Base-by-base conservation (phyloP, 441 rosid genomes). In the Croton laevigatus region DNA sequence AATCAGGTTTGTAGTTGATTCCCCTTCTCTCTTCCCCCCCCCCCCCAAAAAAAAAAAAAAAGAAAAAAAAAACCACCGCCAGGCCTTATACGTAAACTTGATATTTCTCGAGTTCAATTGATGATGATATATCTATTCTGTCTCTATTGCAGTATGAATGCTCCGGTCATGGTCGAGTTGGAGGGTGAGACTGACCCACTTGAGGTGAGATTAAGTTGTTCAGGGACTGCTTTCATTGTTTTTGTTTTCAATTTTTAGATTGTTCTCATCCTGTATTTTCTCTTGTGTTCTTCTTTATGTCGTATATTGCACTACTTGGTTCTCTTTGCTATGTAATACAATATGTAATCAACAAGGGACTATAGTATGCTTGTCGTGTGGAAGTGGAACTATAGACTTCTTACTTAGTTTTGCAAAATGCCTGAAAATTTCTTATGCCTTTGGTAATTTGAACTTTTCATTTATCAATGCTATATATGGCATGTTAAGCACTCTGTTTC, bases 101-200 rank as follows among this genome's bases (percentile, higher is more conserved):
- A 3, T 55, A 10, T 57, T 63, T 22, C 34, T 75, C 55, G 8
- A 5, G 46, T 19, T 59, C 22, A 45, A 17, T 74, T 67, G 59
- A 49, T 59, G 14, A 3, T 3, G 23, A 49, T 58, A 45, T 8
- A 45, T 57, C 40, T 59, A 71, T 22, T 0, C 59, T 36, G 72
- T 73, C 66, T 36, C 27, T 44, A 27, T 59, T 63, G 73, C 88
- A 88, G 96, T 81, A 88, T 94, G 97, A 92, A 94, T 85, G 97
- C 97, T 53, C 97, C 97, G n/a, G 93, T 94, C 17, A 94, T 92
- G 96, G 98, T 91, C n/a, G 89, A 90, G 85, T 77, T 94, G 72
- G 96, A 94, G 81, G 96, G 96, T 0, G 97, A 94, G 79, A 89
- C 93, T 14, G 98, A 92, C 61, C 94, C 96, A 11, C 91, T 92